Conservation (phyloP, 257 asterid species). For the Solanum appendiculatum region DNA sequence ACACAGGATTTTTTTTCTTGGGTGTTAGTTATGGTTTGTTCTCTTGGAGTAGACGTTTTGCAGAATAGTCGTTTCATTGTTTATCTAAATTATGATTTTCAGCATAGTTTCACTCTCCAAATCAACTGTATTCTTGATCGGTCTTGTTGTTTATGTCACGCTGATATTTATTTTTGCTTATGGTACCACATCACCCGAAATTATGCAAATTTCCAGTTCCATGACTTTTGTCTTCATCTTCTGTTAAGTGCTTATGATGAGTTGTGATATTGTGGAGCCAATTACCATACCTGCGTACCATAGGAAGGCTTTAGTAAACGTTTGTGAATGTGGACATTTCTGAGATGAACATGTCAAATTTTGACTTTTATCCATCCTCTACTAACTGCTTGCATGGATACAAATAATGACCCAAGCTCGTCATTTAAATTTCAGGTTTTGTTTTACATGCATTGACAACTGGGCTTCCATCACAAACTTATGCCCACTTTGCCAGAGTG, state of each 20-base stretch:
- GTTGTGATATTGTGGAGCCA: neutral
- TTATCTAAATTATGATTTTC: neutral
- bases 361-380: neutral
- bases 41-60: neutral
- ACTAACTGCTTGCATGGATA: slow-evolving; percentile 6
- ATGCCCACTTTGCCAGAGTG: slow-evolving; percentile 97
- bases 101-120: neutral
- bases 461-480: slow-evolving; percentile 97
- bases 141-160: neutral
- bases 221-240: neutral
- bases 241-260: neutral
- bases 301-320: neutral
- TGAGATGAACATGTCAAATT: neutral
- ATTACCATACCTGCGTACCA: neutral
- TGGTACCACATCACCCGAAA: neutral
- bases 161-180: neutral
- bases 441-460: slow-evolving; percentile 98
- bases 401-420: slow-evolving; percentile 1
- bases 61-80: neutral
- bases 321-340: slow-evolving; percentile 1
- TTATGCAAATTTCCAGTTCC: neutral
- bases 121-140: neutral
- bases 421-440: slow-evolving; percentile 71
- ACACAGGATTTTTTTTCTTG: neutral
- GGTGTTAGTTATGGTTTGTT: neutral